Evolutionary conservation across 2,329 filamentous ascomycete species (phyloP), one percentile per base, ranked within the genome.

Genomic region (Ascochyta fabae): DNA sequence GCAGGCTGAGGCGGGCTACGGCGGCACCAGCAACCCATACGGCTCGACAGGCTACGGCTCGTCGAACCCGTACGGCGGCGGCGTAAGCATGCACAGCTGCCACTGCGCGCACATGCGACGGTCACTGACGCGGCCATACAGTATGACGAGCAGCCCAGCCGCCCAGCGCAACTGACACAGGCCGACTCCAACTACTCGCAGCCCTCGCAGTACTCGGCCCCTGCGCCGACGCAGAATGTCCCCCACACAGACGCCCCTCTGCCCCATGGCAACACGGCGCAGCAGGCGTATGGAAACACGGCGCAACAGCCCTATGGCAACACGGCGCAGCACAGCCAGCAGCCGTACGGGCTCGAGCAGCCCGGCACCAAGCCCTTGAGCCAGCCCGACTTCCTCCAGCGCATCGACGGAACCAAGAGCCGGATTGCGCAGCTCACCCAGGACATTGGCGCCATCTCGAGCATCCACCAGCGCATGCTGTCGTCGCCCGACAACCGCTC

Each of bases 381-480:
- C 49, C 86, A 88, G 71, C 80, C 84, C 60, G 88, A 90, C 61
- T 92, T 90, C 77, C 83, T 92, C 61, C 75, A 80, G 66, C 87
- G 87, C 74, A 85, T 91, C 62, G 81, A 86, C 66, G 83, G 82
- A 65, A 82, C 88, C 57, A 89, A 89, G 75, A 80, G 83, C 65
- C 84, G 90, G 65, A 90, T 93, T 73, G 81, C 83, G 57, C 81
- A 82, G 42, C 82, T 93, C 53, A 86, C 84, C n/a, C 80, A 78
- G 40, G 86, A 88, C 69, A 85, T 93, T 68, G 81, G 86, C 66
- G 79, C 86, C 66, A 90, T 93, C 64, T 84, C 84, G 40, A 83
- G 83, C 53, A 80, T 90, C 50, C 89, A 93, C 76, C 88, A 91
- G 79, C 87, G 87, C 70, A 83, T 88, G 23, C 83, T 93, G 26